These are phyloP conservation scores for Lodderomyces oxycetoniae DNA, from an alignment of 1,139 yeast genomes.

Conservation along the genomic window DNA sequence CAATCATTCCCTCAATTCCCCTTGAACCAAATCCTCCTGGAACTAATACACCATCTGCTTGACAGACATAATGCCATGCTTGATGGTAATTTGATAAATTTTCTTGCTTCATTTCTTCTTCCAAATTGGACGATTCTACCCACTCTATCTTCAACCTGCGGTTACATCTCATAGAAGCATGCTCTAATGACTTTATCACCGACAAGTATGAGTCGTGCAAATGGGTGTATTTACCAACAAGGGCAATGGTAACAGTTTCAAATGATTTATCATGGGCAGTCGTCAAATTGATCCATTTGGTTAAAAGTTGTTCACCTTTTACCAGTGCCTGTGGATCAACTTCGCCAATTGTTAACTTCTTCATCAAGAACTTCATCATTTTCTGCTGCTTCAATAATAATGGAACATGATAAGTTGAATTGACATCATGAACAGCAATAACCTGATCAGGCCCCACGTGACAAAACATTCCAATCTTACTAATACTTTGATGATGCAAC, in stretches of 20 bases:
- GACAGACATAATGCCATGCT: constrained; percentile 92
- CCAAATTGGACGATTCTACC: constrained; percentile 94
- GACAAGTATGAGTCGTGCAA: constrained; percentile 93
- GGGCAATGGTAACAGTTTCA: constrained; percentile 87
- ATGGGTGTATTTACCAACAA: constrained; percentile 95
- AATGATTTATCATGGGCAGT: constrained; percentile 71
- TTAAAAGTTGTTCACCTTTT: constrained; percentile 66
- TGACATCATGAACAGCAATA: constrained; percentile 93
- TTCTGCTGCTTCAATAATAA: constrained; percentile 82
- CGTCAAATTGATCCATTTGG: constrained; percentile 79
- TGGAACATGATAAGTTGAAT: constrained; percentile 97
- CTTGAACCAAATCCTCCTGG: constrained; percentile 98
- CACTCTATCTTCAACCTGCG: constrained; percentile 83
- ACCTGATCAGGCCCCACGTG: constrained; percentile 98
- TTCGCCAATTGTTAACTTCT: constrained; percentile 61
- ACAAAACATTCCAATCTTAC: constrained; percentile 97
- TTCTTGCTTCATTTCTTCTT: constrained; percentile 57
- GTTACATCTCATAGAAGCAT: constrained; percentile 84
- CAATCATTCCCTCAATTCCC: constrained; percentile 97
- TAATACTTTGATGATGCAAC: constrained; percentile 78
- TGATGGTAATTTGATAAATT: constrained; percentile 80
- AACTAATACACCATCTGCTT: constrained; percentile 94
- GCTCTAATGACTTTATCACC: constrained; percentile 93
- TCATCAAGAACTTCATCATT: constrained; percentile 67
- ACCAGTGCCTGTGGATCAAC: constrained; percentile 51